Evolutionary conservation across 108 stramenopile genomes (phyloP).

Genomic region (Conticribra guillardii): DNA sequence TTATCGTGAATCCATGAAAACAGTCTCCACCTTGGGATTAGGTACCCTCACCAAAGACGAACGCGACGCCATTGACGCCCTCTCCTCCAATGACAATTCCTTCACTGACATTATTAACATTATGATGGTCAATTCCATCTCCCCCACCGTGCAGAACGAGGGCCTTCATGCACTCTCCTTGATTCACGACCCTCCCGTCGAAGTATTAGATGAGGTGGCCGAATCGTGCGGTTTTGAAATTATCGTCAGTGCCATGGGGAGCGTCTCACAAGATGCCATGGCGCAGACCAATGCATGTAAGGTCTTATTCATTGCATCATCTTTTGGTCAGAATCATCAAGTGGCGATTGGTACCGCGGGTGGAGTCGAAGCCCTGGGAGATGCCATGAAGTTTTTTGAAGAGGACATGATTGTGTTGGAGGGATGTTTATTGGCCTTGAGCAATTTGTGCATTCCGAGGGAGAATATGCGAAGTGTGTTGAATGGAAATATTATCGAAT

Average conservation of each 20-base stretch:
- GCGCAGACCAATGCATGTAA: constrained; percentile 64
- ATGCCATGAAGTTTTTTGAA: constrained; percentile 54
- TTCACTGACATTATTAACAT: constrained; percentile 26
- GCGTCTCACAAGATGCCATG: constrained; percentile 21
- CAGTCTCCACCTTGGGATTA: no score
- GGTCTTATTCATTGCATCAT: constrained; percentile 61
- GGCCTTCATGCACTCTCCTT: constrained; percentile 43
- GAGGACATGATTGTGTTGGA: constrained; percentile 62
- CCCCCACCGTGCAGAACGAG: constrained; percentile 15
- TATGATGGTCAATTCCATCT: constrained; percentile 21
- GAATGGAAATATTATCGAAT: constrained; percentile 35
- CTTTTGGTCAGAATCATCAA: constrained; percentile 48
- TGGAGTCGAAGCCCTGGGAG: constrained; percentile 46
- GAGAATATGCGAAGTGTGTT: constrained; percentile 41
- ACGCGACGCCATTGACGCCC: neutral
- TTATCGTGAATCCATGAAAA: no score
- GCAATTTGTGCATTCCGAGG: constrained; percentile 60
- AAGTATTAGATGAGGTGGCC: constrained; percentile 37
- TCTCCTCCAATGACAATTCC: neutral
- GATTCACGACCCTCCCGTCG: constrained; percentile 23
- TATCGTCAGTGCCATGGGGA: constrained; percentile 57
- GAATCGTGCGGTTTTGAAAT: constrained; percentile 42
- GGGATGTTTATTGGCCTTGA: constrained; percentile 60
- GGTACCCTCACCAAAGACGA: constrained; percentile 10
- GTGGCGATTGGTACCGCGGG: constrained; percentile 56